Conservation (phyloP, 768 basidiomycete species). For the Gymnopilus junonius region DNA sequence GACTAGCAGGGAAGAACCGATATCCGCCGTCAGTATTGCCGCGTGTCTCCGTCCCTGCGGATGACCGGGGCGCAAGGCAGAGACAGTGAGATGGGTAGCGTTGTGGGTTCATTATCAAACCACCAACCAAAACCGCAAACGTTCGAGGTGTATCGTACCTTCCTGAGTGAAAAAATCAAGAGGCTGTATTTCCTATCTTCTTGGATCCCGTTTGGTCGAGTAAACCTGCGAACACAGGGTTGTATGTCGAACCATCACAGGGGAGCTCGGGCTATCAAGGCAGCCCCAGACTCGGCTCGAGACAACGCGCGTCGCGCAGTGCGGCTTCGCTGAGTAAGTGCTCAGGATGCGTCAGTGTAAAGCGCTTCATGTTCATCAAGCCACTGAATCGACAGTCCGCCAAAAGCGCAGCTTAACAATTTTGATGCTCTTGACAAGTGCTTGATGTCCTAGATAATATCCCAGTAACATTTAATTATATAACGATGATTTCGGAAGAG, state of each 20-base stretch:
- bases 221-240: neutral
- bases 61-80: neutral
- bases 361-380: neutral
- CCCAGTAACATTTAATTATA: neutral
- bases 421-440: neutral
- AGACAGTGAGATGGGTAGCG: neutral
- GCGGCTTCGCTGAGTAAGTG: slow-evolving; percentile 5
- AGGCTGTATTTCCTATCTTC: neutral
- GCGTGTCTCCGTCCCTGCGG: neutral
- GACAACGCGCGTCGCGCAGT: neutral
- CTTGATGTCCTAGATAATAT: neutral
- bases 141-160: neutral
- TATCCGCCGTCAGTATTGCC: neutral
- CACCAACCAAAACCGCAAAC: neutral
- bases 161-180: neutral
- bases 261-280: neutral
- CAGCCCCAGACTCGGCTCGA: neutral
- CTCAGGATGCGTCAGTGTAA: neutral
- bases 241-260: neutral
- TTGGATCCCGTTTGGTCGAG: neutral
- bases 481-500: neutral
- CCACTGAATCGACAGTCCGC: neutral
- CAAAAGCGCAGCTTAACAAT: neutral
- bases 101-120: neutral
- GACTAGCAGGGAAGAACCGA: neutral